These are phyloP conservation scores for Vaccinium vitisidaea DNA, from an alignment of 148 eudicot species.

Conservation along the genomic window DNA sequence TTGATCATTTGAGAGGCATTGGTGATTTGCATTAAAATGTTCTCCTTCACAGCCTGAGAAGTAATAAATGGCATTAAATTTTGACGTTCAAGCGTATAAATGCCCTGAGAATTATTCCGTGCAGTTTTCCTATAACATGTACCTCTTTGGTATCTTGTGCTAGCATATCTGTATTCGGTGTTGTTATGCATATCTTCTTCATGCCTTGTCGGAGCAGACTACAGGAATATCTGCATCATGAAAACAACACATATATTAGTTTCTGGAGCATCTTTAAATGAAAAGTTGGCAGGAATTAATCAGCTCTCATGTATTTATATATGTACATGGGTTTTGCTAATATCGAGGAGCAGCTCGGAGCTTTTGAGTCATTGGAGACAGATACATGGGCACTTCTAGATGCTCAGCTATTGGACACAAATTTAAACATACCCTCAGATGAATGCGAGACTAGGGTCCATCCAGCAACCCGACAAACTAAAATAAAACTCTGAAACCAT, in stretches of 20 bases:
- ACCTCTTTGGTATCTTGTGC: constrained; percentile 62
- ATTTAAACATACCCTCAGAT: background rate
- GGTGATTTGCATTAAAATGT: constrained; percentile 57
- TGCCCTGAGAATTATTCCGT: constrained; percentile 18
- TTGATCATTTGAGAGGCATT: constrained; percentile 63
- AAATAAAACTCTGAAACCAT: background rate
- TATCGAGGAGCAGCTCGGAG: background rate
- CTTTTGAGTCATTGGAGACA: background rate
- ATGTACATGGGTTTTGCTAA: background rate
- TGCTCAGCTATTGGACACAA: background rate
- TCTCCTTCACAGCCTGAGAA: constrained; percentile 58
- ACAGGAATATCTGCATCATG: constrained; percentile 59
- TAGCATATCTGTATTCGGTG: constrained; percentile 31
- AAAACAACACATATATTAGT: background rate
- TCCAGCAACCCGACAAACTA: background rate
- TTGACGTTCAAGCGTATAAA: constrained; percentile 25
- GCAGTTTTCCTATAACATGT: constrained; percentile 20
- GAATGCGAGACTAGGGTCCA: background rate
- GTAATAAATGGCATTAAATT: constrained; percentile 23
- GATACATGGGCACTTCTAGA: background rate
- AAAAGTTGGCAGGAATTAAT: background rate
- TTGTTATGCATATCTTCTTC: constrained; percentile 69
- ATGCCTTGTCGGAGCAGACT: constrained; percentile 82
- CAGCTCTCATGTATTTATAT: background rate
- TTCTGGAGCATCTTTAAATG: background rate